Evolutionary conservation across 441 rosid species (phyloP).

Genomic region (Adansonia madagascariensis): DNA sequence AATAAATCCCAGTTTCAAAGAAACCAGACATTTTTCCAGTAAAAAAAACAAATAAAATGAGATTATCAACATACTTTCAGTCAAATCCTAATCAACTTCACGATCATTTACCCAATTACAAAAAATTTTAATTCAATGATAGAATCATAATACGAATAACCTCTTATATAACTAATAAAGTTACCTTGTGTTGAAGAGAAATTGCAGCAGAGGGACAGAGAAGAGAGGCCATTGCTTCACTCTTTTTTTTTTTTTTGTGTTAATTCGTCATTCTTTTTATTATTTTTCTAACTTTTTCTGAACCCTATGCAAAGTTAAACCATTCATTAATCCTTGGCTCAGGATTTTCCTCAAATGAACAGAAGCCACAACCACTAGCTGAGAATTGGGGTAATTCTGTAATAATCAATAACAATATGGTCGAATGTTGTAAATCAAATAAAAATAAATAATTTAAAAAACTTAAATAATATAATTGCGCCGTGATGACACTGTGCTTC

Average conservation of each 20-base stretch:
- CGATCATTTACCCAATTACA: background rate
- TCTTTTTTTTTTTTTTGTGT: background rate
- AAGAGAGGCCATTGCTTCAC: constrained; percentile 58
- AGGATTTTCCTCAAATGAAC: constrained; percentile 15
- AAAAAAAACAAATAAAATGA: background rate
- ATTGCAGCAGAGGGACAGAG: constrained; percentile 43
- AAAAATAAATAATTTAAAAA: no score
- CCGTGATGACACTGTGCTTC: background rate
- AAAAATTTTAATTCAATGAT: background rate
- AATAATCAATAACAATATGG: background rate
- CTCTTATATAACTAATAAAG: background rate
- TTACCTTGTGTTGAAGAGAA: constrained; percentile 44
- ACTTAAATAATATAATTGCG: background rate
- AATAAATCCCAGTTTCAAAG: background rate
- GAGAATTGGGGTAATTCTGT: background rate
- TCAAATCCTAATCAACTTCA: background rate
- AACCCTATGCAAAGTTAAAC: constrained; percentile 7
- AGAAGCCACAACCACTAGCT: background rate
- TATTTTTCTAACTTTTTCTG: background rate
- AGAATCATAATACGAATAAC: background rate
- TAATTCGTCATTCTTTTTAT: background rate
- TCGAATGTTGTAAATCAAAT: no score
- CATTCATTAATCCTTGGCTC: constrained; percentile 17
- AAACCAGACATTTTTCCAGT: background rate
- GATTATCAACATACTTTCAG: background rate